phyloP scores from a whole-genome alignment of 139 green algal genomes.

The Edaphochlamys debaryana region DNA sequence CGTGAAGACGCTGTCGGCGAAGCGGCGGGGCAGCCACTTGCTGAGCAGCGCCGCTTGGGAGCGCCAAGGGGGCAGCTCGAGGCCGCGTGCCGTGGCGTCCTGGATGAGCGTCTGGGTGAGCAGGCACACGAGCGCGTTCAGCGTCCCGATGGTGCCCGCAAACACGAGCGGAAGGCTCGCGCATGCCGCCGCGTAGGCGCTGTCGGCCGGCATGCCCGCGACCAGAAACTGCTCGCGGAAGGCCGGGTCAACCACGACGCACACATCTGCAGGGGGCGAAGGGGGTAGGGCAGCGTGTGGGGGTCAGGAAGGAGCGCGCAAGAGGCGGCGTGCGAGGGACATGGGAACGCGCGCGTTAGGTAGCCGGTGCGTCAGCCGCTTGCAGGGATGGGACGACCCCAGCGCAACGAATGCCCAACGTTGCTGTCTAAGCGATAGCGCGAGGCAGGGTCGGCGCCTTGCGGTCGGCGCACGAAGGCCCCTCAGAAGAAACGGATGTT shows the following conservation, averaged over 20 bases:
- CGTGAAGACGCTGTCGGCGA: background rate
- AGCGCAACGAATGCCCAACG: background rate
- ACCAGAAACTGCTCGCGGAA: slow-evolving; percentile 31
- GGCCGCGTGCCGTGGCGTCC: background rate
- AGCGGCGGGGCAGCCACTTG: slow-evolving; percentile 36
- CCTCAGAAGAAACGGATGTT: no score
- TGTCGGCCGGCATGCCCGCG: background rate
- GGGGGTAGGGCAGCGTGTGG: background rate
- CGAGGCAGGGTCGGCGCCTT: no score
- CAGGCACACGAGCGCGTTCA: slow-evolving; percentile 17
- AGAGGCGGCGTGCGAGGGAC: background rate
- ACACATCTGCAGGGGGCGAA: background rate
- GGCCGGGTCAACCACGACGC: slow-evolving; percentile 9
- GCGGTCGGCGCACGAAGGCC: no score
- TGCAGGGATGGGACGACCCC: no score
- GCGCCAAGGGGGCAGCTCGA: slow-evolving; percentile 33
- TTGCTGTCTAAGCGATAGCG: background rate
- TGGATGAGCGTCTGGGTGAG: background rate
- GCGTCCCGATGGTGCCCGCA: slow-evolving; percentile 27
- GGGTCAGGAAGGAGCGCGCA: background rate
- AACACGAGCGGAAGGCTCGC: background rate
- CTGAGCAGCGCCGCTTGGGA: background rate
- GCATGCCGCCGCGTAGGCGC: background rate
- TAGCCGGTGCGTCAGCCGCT: no score
- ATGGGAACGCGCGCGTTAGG: no score